These are phyloP conservation scores for Melampsora americana DNA, from an alignment of 1,284 basidiomycete species.

Conservation along the genomic window DNA sequence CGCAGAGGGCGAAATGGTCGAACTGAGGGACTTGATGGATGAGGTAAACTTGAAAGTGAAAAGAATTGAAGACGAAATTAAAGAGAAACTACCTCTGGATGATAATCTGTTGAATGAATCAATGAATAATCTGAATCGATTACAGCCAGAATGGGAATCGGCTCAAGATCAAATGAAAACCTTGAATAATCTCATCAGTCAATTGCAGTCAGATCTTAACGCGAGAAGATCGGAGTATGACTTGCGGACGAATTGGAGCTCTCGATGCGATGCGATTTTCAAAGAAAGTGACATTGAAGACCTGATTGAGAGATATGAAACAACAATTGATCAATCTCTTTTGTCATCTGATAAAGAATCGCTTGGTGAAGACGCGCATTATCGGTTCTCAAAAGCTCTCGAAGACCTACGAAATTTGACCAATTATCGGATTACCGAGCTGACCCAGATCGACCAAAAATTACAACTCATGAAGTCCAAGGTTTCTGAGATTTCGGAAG, in stretches of 20 bases:
- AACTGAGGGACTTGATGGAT: not conserved
- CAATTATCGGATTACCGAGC: not conserved
- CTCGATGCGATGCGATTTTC: not conserved
- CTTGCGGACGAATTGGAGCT: not conserved
- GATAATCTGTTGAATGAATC: not conserved
- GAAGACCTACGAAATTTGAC: slow-evolving; percentile 18
- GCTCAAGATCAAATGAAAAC: not conserved
- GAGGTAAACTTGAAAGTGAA: not conserved
- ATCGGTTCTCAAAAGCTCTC: not conserved
- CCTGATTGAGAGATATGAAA: slow-evolving; percentile 18
- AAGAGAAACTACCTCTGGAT: not conserved
- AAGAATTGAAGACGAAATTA: not conserved
- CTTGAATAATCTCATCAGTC: not conserved
- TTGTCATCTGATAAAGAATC: not conserved
- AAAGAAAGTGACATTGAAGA: not conserved
- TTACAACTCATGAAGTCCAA: slow-evolving; percentile 2
- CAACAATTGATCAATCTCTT: slow-evolving; percentile 1
- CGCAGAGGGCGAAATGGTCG: not conserved
- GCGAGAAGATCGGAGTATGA: not conserved
- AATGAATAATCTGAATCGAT: not conserved
- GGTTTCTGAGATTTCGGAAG: slow-evolving; percentile 17
- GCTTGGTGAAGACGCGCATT: not conserved
- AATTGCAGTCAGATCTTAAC: not conserved
- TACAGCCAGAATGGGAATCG: not conserved
- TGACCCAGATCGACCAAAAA: slow-evolving; percentile 4